These are phyloP conservation scores for Aspergillus diversus DNA, from an alignment of 495 filamentous ascomycete species.

Conservation along the genomic window DNA sequence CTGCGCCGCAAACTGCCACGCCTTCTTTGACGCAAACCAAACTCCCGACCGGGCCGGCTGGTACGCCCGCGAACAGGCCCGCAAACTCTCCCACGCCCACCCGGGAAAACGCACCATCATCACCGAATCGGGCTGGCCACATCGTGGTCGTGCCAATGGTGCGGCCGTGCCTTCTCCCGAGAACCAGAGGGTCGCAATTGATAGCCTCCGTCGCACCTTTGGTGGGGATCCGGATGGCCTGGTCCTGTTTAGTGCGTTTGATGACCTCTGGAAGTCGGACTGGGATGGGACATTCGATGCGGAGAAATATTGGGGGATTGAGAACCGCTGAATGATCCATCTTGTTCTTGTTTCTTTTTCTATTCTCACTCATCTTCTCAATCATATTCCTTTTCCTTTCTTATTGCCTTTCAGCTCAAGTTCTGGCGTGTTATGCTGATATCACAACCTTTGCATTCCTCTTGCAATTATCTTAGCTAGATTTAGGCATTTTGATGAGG, in stretches of 20 bases:
- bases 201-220: conserved; percentile 61
- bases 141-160: conserved; percentile 62
- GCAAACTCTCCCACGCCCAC: conserved; percentile 52
- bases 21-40: conserved; percentile 75
- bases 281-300: conserved; percentile 62
- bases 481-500: neutral
- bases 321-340: conserved; percentile 21
- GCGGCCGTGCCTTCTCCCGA: conserved; percentile 62
- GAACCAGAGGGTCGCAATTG: conserved; percentile 67
- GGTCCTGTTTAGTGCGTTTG: conserved; percentile 74
- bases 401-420: neutral
- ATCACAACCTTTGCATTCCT: neutral
- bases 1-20: conserved; percentile 79
- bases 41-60: conserved; percentile 60
- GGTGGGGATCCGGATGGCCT: conserved; percentile 47
- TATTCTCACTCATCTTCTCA: neutral
- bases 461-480: neutral
- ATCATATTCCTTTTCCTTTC: neutral
- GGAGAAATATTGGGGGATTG: conserved; percentile 75
- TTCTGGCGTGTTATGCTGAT: too few species aligned
- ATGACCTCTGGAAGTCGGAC: conserved; percentile 80
- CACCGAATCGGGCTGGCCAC: conserved; percentile 87
- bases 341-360: conserved; percentile 1
- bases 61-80: conserved; percentile 59
- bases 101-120: conserved; percentile 61